Evolutionary conservation across 805 yeast genomes (phyloP).

Genomic region (Metschnikowia noctiluminum): DNA sequence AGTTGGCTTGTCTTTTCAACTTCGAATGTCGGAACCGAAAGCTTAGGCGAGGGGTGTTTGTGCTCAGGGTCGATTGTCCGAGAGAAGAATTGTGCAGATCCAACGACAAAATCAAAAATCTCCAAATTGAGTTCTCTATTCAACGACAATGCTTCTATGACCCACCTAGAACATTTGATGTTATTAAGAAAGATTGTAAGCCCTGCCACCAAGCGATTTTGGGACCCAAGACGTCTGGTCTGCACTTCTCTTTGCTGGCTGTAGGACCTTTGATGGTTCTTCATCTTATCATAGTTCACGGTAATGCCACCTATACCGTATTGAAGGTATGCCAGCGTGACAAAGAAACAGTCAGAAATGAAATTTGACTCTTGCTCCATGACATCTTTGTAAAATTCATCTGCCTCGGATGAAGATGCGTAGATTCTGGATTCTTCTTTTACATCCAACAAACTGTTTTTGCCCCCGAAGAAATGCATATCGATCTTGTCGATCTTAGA

Average conservation of each 20-base stretch:
- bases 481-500: conserved; percentile 76
- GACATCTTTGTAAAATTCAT: conserved; percentile 47
- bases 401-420: conserved; percentile 69
- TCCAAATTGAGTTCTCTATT: conserved; percentile 58
- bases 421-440: conserved; percentile 80
- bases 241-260: conserved; percentile 30
- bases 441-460: conserved; percentile 56
- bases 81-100: conserved; percentile 68
- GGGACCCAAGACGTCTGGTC: conserved; percentile 10
- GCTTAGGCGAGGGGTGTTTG: conserved; percentile 49
- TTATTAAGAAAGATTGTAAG: conserved; percentile 44
- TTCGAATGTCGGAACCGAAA: conserved; percentile 54
- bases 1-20: conserved; percentile 61
- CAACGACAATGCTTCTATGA: conserved; percentile 61
- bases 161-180: conserved; percentile 43
- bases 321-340: conserved; percentile 75
- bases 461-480: conserved; percentile 56
- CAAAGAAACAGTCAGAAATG: conserved; percentile 85
- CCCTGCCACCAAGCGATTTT: conserved; percentile 6
- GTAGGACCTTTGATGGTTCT: conserved; percentile 46
- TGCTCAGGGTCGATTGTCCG: conserved; percentile 73
- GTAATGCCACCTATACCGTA: conserved; percentile 85
- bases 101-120: conserved; percentile 73
- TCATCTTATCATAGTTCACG: conserved; percentile 51
- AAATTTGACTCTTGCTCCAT: conserved; percentile 57